Percentiles rank a stretch among this genome's conserved stretches.
Conservation (phyloP, 768 basidiomycete species). For the Lactifluus echinatus region DNA sequence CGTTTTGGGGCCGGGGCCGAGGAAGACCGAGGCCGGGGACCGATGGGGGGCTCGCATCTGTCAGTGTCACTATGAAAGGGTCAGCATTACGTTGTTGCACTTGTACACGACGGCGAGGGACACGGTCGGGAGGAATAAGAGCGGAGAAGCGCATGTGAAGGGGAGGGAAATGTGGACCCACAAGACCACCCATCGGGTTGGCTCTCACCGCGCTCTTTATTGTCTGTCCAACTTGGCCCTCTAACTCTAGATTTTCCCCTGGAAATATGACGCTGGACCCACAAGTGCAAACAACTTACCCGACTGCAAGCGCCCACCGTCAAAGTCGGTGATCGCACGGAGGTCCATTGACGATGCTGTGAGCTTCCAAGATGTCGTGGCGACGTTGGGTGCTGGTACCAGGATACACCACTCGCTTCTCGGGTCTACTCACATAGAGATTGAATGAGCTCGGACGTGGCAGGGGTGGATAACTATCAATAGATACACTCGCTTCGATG, state of each 20-base stretch:
- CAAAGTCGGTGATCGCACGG: slow-evolving; percentile 13
- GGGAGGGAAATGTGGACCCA: slow-evolving; percentile 13
- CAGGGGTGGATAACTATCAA: neutral
- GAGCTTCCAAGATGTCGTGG: neutral
- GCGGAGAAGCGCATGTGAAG: slow-evolving; percentile 2
- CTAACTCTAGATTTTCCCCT: too few species aligned
- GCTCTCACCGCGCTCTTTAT: neutral
- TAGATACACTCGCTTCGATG: neutral
- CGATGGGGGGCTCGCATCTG: slow-evolving; percentile 2
- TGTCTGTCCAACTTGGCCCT: too few species aligned
- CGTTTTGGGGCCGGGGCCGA: neutral
- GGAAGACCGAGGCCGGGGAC: slow-evolving; percentile 1
- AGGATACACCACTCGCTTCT: neutral
- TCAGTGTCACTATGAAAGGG: neutral
- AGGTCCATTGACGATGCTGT: slow-evolving; percentile 10
- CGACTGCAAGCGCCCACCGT: slow-evolving; percentile 11
- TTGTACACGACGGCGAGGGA: neutral
- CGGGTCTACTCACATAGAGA: slow-evolving; percentile 3
- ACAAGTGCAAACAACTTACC: slow-evolving; percentile 19
- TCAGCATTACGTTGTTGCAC: slow-evolving; percentile 14
- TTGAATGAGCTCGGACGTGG: neutral
- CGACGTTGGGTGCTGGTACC: neutral
- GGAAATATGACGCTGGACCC: slow-evolving; percentile 11
- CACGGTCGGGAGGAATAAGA: neutral
- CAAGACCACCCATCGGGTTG: slow-evolving; percentile 14